Evolutionary conservation across 148 eudicot genomes (phyloP).

Genomic region (Polygonum aviculare): DNA sequence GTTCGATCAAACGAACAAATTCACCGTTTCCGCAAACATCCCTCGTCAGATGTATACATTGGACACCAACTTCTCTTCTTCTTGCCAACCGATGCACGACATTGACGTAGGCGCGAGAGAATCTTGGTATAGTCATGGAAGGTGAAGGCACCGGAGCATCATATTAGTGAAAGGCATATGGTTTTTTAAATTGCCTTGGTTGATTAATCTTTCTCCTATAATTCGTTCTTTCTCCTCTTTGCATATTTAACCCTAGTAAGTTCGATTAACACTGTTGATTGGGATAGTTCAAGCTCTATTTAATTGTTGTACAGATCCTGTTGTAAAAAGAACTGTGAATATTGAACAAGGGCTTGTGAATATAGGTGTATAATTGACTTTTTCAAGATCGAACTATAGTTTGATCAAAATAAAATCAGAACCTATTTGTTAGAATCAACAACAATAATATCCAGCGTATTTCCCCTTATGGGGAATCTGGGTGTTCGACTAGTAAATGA

Average conservation of each 20-base stretch:
- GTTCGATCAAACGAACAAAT: background rate
- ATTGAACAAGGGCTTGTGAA: background rate
- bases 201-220: background rate
- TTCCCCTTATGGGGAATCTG: too few species aligned
- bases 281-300: background rate
- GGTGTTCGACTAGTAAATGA: too few species aligned
- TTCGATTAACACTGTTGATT: background rate
- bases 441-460: too few species aligned
- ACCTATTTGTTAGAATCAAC: too few species aligned
- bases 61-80: background rate
- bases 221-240: background rate
- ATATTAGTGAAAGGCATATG: background rate
- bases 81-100: background rate
- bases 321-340: constrained; percentile 3
- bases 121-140: background rate
- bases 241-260: background rate
- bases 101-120: background rate
- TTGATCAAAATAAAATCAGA: too few species aligned
- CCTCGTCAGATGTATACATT: background rate
- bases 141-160: background rate
- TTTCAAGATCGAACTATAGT: too few species aligned
- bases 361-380: too few species aligned
- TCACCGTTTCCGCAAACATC: background rate
- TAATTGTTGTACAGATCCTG: background rate
- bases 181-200: background rate